These are phyloP conservation scores for Mycosphaerella arachidis DNA, from an alignment of 2,329 filamentous ascomycete species.

Conservation along the genomic window DNA sequence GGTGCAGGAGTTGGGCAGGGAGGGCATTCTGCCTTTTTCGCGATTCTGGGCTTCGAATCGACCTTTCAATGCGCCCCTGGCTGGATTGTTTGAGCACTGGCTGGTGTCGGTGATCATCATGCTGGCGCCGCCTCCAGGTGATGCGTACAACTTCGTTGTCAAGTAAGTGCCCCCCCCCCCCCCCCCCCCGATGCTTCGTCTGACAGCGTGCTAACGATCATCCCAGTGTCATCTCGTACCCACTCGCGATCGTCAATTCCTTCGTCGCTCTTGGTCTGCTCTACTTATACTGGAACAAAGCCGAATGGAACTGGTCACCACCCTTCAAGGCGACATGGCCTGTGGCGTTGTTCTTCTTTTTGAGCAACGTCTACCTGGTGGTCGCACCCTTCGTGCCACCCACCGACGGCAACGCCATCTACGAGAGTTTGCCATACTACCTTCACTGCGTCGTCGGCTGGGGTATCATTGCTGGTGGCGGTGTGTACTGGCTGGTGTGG, in stretches of 20 bases:
- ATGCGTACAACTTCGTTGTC: slow-evolving; percentile 58
- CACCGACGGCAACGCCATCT: slow-evolving; percentile 45
- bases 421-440: slow-evolving; percentile 50
- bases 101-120: slow-evolving; percentile 60
- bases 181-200: neutral
- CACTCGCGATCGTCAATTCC: slow-evolving; percentile 53
- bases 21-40: slow-evolving; percentile 51
- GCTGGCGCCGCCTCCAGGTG: slow-evolving; percentile 61
- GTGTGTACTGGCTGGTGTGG: slow-evolving; percentile 51
- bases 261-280: slow-evolving; percentile 49
- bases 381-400: slow-evolving; percentile 51
- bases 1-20: slow-evolving; percentile 59
- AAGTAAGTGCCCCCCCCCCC: slow-evolving; percentile 8
- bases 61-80: slow-evolving; percentile 34
- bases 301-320: slow-evolving; percentile 46
- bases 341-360: slow-evolving; percentile 49
- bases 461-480: slow-evolving; percentile 47
- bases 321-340: slow-evolving; percentile 49
- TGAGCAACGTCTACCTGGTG: slow-evolving; percentile 51
- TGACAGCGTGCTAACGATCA: neutral
- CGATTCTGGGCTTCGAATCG: slow-evolving; percentile 56
- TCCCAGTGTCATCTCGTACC: slow-evolving; percentile 56
- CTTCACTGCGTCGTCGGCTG: slow-evolving; percentile 52
- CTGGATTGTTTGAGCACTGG: slow-evolving; percentile 24
- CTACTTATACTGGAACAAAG: slow-evolving; percentile 42